phyloP scores from a whole-genome alignment of 257 asterid genomes.

The Solanum sparsipilum region DNA sequence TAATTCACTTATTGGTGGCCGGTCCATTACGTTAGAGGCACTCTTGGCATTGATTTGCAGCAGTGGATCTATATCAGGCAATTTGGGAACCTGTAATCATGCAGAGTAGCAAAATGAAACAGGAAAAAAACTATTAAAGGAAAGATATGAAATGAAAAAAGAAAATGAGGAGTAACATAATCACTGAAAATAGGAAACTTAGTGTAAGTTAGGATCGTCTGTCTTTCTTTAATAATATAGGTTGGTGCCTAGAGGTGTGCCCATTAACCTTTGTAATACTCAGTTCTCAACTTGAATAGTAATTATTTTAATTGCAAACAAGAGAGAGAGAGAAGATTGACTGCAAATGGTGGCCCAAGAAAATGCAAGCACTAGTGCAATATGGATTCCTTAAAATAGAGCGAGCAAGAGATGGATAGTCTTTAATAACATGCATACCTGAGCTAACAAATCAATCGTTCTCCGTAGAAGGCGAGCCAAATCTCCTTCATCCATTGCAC shows the following conservation, averaged over 20 bases:
- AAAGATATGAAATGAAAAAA: background rate
- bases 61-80: slow-evolving; percentile 73
- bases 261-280: background rate
- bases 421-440: slow-evolving; percentile 31
- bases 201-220: background rate
- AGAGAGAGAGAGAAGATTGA: background rate
- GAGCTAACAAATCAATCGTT: slow-evolving; percentile 85
- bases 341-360: background rate
- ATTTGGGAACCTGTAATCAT: slow-evolving; percentile 62
- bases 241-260: background rate
- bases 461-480: slow-evolving; percentile 88
- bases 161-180: background rate
- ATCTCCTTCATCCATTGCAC: slow-evolving; percentile 99
- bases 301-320: background rate
- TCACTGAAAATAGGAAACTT: background rate
- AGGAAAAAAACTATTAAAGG: background rate
- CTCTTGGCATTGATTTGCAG: slow-evolving; percentile 80
- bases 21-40: slow-evolving; percentile 88
- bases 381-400: background rate
- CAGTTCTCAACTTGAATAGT: background rate
- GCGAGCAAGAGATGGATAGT: background rate
- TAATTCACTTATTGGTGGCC: slow-evolving; percentile 91
- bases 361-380: background rate
- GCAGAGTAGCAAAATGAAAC: background rate
- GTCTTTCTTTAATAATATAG: background rate